phyloP scores from a whole-genome alignment of 1,284 basidiomycete species.

The Cryptococcus maquisensis region DNA sequence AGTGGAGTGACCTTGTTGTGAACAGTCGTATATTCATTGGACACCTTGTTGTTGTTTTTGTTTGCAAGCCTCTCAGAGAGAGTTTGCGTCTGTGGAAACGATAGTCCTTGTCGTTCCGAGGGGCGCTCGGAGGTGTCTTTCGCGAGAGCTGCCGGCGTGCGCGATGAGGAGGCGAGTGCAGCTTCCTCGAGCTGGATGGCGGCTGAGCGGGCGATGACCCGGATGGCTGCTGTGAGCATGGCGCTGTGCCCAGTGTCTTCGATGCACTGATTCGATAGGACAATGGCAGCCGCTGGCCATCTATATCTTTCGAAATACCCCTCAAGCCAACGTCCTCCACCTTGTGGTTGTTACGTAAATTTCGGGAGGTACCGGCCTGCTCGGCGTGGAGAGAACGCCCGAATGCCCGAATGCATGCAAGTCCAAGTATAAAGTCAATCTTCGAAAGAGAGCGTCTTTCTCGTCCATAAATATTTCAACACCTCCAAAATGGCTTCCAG shows the following conservation, averaged over 20 bases:
- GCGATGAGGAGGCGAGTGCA: constrained; percentile 7
- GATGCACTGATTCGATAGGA: too few species aligned
- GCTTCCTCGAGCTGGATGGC: constrained; percentile 44
- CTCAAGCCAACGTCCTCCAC: too few species aligned
- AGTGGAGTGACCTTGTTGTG: neutral
- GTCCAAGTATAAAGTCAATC: too few species aligned
- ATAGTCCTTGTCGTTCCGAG: neutral
- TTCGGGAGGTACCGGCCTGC: too few species aligned
- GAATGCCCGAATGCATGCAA: too few species aligned
- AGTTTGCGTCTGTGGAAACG: constrained; percentile 2
- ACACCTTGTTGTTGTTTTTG: neutral
- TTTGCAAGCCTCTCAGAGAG: constrained; percentile 1
- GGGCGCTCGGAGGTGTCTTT: neutral
- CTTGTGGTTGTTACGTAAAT: too few species aligned
- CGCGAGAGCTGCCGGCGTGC: neutral
- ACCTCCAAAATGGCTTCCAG: neutral
- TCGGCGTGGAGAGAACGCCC: too few species aligned
- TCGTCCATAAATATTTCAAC: too few species aligned
- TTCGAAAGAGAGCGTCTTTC: too few species aligned
- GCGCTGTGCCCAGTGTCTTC: neutral
- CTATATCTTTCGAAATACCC: too few species aligned
- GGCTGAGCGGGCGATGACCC: constrained; percentile 41
- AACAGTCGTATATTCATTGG: neutral
- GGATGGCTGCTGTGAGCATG: constrained; percentile 32
- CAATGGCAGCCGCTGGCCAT: too few species aligned